Evolutionary conservation across 2,329 filamentous ascomycete species (phyloP), one percentile per base, ranked within the genome.

Genomic region (Cladosporium colombiae): DNA sequence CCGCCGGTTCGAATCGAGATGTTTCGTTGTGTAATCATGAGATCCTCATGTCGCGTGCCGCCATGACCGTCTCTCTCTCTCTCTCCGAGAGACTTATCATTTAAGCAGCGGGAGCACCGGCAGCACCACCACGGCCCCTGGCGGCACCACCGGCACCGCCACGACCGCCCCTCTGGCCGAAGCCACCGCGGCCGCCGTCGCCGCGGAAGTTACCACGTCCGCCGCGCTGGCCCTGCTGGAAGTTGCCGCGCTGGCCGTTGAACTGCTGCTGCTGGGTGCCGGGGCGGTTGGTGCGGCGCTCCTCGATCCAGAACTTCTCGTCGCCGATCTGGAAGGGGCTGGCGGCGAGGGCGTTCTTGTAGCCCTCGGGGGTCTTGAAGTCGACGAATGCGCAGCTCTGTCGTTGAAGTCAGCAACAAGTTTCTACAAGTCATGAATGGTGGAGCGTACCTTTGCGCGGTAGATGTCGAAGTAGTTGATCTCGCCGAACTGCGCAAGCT

Each of bases 371-470:
- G 56, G 89, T 91, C 75, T 89, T 90, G 79, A 95, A 99, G 78
- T 99, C 95, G 67, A 97, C 92, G 76, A 98, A 98, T 29, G 95
- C 95, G 75, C 93, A 97, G 85, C 95, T 97, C 94, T 96, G 76
- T 31, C 31, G 21, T 5, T 29, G 11, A 40, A 16, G 49, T 53
- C 16, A 62, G 60, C 25, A n/a, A 62, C 8, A 37, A 8, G 23
- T 8, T 33, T 7, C 18, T 29, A 5, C 11, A 23, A 29, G 14
- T 6, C 8, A 21, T 16, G 23, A 62, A 68, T 29, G 68, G 62
- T 44, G 13, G 49, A 71, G 72, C 81, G 74, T 83, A 97, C 93
- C 91, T 97, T 97, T 74, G 79, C 80, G 69, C 87, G 85, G 76
- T 83, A 87, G 71, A 89, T 84, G 74, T 89, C 87, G 72, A 88